Conservation (phyloP, 495 filamentous ascomycete genomes). For the Aspergillus haitiensis region DNA sequence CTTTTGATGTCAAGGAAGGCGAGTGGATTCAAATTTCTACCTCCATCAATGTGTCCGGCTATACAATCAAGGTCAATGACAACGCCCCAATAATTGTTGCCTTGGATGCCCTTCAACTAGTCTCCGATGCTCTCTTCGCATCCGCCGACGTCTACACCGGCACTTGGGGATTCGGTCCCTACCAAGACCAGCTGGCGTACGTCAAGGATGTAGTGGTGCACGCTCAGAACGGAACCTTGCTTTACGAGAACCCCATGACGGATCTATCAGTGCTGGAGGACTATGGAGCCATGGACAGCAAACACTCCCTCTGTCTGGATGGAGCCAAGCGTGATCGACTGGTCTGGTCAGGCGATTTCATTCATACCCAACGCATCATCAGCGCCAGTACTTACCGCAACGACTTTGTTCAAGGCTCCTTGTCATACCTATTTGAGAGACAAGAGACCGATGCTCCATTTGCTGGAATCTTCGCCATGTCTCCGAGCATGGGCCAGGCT, state of each 20-base stretch:
- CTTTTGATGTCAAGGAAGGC: constrained; percentile 19
- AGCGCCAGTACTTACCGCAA: constrained; percentile 18
- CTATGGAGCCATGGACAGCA: constrained; percentile 28
- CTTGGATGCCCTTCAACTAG: constrained; percentile 4
- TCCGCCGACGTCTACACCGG: constrained; percentile 21
- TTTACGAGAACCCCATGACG: constrained; percentile 32
- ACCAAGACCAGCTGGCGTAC: constrained; percentile 31
- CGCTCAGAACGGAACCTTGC: constrained; percentile 28
- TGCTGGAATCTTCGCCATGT: constrained; percentile 18
- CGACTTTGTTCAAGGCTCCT: constrained; percentile 14
- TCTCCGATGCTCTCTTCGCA: neutral
- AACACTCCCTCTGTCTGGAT: constrained; percentile 28
- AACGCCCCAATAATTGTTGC: constrained; percentile 14
- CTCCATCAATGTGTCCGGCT: constrained; percentile 22
- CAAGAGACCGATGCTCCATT: constrained; percentile 5
- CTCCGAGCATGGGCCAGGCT: constrained; percentile 15
- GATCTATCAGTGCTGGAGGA: constrained; percentile 25
- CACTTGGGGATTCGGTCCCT: constrained; percentile 38
- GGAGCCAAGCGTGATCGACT: constrained; percentile 25
- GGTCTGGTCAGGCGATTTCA: constrained; percentile 29
- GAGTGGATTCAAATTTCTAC: constrained; percentile 20
- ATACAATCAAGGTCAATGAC: constrained; percentile 20
- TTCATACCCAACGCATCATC: constrained; percentile 26
- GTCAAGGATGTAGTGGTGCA: constrained; percentile 33
- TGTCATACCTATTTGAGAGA: constrained; percentile 11